phyloP scores from a whole-genome alignment of 164 flowering plant genomes.

The Vitis cinerea region DNA sequence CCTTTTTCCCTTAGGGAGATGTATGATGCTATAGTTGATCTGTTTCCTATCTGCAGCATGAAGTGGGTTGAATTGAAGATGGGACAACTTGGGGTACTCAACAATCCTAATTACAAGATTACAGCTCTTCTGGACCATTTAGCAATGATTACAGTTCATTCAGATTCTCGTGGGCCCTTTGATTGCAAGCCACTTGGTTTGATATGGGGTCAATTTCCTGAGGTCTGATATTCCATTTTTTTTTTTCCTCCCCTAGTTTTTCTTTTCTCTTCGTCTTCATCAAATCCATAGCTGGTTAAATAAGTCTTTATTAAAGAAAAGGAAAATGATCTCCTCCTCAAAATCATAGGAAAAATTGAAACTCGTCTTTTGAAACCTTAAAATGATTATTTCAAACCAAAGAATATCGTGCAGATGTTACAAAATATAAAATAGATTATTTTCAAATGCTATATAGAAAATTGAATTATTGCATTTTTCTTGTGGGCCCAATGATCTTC shows the following conservation, averaged over 20 bases:
- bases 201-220: constrained; percentile 90
- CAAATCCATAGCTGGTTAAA: too few species aligned
- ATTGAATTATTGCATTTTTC: neutral
- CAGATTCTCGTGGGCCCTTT: constrained; percentile 79
- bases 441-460: neutral
- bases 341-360: too few species aligned
- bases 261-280: neutral
- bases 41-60: constrained; percentile 60
- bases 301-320: too few species aligned
- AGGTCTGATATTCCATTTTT: constrained; percentile 40
- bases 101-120: constrained; percentile 88
- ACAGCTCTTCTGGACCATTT: constrained; percentile 90
- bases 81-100: constrained; percentile 95
- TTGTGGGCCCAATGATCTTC: neutral
- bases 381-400: neutral
- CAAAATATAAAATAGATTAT: neutral
- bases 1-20: neutral
- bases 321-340: too few species aligned
- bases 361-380: too few species aligned
- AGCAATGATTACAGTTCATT: constrained; percentile 94
- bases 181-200: constrained; percentile 98
- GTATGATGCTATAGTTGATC: neutral
- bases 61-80: constrained; percentile 97
- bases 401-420: neutral
- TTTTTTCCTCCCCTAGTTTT: neutral